These are phyloP conservation scores for Solanum commersonii DNA, from an alignment of 257 asterid genomes.

Conservation along the genomic window DNA sequence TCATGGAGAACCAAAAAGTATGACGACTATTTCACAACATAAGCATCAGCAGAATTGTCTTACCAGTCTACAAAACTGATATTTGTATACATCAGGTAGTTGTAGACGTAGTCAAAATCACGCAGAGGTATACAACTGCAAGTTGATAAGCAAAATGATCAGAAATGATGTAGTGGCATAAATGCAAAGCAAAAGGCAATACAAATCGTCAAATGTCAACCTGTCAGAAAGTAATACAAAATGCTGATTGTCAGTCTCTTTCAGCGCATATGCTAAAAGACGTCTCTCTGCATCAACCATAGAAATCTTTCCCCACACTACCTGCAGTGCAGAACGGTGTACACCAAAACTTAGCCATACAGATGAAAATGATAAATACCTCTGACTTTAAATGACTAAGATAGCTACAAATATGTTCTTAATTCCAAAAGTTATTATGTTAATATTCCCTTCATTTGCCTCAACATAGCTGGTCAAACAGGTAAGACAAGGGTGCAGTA, in stretches of 20 bases:
- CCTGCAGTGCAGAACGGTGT: conserved; percentile 39
- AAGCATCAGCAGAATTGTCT: conserved; percentile 8
- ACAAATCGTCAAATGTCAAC: conserved; percentile 23
- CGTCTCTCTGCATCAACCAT: conserved; percentile 99
- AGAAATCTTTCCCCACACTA: conserved; percentile 94
- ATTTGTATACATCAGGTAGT: conserved; percentile 92
- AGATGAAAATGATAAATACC: background rate
- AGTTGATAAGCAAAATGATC: conserved; percentile 12
- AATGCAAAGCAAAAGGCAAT: background rate
- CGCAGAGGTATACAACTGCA: conserved; percentile 95
- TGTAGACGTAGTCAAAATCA: conserved; percentile 75
- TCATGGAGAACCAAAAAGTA: background rate
- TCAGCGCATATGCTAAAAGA: conserved; percentile 75
- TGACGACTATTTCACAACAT: background rate
- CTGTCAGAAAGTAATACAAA: conserved; percentile 95
- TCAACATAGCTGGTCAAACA: background rate
- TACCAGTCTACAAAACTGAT: conserved; percentile 91
- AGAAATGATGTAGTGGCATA: background rate
- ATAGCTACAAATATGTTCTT: background rate
- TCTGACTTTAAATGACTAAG: background rate
- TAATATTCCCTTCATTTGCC: background rate
- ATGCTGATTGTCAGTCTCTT: conserved; percentile 78
- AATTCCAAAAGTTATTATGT: background rate
- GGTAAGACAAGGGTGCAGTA: background rate
- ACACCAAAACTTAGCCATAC: background rate